Percentiles rank a stretch among this genome's conserved stretches.
phyloP scores from a whole-genome alignment of 768 basidiomycete species.

The Pulveroboletus frians region DNA sequence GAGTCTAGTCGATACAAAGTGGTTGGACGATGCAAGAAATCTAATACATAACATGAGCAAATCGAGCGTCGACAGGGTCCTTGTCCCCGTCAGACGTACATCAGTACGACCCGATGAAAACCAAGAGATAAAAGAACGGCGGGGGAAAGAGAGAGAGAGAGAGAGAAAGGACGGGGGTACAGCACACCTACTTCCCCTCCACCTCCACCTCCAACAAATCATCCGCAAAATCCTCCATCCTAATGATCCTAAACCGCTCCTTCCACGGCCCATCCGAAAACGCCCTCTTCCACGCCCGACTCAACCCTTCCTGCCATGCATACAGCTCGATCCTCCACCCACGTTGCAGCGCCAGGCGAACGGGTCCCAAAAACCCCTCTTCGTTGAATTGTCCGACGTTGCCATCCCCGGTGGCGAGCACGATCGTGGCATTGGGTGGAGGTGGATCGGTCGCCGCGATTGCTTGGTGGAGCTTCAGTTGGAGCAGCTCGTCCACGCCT shows the following conservation, averaged over 20 bases:
- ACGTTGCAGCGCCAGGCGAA: conserved; percentile 75
- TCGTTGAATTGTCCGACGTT: conserved; percentile 90
- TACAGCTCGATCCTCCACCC: conserved; percentile 97
- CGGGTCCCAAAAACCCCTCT: conserved; percentile 87
- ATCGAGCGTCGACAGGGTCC: background rate
- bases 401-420: conserved; percentile 92
- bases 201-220: conserved; percentile 46
- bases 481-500: conserved; percentile 91
- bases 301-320: conserved; percentile 83
- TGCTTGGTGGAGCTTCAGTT: conserved; percentile 87
- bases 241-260: conserved; percentile 50
- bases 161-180: background rate
- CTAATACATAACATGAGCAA: conserved; percentile 9
- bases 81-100: too few relatives aligned
- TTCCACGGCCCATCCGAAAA: conserved; percentile 50
- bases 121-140: too few relatives aligned
- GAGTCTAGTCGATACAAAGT: conserved; percentile 8
- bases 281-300: conserved; percentile 69
- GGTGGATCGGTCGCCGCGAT: conserved; percentile 66
- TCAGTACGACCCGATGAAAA: too few relatives aligned
- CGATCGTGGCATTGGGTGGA: conserved; percentile 67
- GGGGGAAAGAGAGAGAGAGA: background rate
- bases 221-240: conserved; percentile 62
- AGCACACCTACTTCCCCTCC: conserved; percentile 11
- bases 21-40: conserved; percentile 2